Percentiles rank a stretch among this genome's conserved stretches.
These are phyloP conservation scores for Kodamaea kaohsiungensis DNA, from an alignment of 805 yeast genomes.

Conservation along the genomic window DNA sequence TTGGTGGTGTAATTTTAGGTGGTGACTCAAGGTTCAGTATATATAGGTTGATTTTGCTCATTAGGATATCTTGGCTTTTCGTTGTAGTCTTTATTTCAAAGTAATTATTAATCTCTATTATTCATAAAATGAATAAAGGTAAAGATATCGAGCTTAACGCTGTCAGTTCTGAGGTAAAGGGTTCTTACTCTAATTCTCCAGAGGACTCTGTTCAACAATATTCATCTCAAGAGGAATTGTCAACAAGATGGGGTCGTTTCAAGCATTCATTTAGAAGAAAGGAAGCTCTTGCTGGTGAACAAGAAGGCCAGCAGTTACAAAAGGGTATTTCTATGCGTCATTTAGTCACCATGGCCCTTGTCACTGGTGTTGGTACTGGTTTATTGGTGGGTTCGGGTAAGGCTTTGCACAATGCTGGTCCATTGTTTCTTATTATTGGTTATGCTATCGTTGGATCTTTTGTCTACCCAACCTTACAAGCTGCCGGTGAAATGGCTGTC, in stretches of 20 bases:
- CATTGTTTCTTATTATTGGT: constrained; percentile 33
- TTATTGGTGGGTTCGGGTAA: constrained; percentile 43
- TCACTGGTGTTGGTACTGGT: constrained; percentile 45
- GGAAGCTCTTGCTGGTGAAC: constrained; percentile 13
- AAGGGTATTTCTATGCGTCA: constrained; percentile 44
- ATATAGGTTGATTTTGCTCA: neutral
- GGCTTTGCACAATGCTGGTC: constrained; percentile 38
- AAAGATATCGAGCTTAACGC: constrained; percentile 19
- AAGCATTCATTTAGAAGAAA: constrained; percentile 28
- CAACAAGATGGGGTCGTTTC: constrained; percentile 27
- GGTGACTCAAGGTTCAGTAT: neutral
- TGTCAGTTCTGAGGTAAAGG: constrained; percentile 18
- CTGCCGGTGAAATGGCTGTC: constrained; percentile 56
- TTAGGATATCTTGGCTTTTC: neutral
- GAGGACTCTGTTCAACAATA: constrained; percentile 18
- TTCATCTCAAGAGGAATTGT: constrained; percentile 9
- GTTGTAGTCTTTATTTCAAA: neutral
- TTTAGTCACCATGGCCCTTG: constrained; percentile 35
- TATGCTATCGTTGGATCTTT: constrained; percentile 38
- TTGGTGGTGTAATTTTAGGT: neutral
- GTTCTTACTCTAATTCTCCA: constrained; percentile 9
- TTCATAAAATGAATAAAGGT: neutral
- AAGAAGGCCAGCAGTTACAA: constrained; percentile 23
- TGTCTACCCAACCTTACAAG: constrained; percentile 38
- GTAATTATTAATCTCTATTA: neutral